Base-by-base conservation (phyloP, 768 basidiomycete species). In the Leccinum variicolor region DNA sequence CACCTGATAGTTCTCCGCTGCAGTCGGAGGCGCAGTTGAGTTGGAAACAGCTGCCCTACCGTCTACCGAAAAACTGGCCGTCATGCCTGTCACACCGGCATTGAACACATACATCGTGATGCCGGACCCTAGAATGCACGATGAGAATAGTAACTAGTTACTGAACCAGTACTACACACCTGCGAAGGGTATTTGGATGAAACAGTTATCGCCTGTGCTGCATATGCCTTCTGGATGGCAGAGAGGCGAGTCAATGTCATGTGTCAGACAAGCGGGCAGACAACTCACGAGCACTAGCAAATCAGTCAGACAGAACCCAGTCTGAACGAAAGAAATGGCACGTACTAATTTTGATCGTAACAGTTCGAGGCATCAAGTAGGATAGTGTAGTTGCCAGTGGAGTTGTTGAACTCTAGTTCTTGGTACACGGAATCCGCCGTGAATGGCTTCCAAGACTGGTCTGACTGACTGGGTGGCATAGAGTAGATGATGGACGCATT, bases 71-170 rank as follows among this genome's bases (percentile, higher is more conserved):
- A 66, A 68, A 48, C 56, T 66, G 53, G 64, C 68, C 10, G 62
- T 50, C 53, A 62, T 64, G 52, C 69, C 69, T 8, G 58, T 61
- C 69, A 69, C 62, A 1, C 68, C 69, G 4, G 66, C 66, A 7
- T 46, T 64, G 29, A 55, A 66, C 25, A 71, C 64, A 45, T 69
- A 71, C 55, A 71, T 64, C 31, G 62, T 56, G 50, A 69, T 69
- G 11, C 68, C 69, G 0, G 68, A 66, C 23, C 69, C 68, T 69
- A 8, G 4, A 31, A 46, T 39, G 13, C 17, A 43, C 0, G 21
- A 9, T 63, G 23, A 57, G 21, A 28, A 8, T 15, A 23, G 23
- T 1, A 33, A 36, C 9, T 34, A 6, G 15, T 1, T 2, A 23
- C 46, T 43, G 3, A 33, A 54, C 26, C 6, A 28, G 31, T 1